A percentile compares a stretch with the other conserved stretches of the same genome.
phyloP scores from a whole-genome alignment of 208 protist species.

The Acanthamoeba healyi region DNA sequence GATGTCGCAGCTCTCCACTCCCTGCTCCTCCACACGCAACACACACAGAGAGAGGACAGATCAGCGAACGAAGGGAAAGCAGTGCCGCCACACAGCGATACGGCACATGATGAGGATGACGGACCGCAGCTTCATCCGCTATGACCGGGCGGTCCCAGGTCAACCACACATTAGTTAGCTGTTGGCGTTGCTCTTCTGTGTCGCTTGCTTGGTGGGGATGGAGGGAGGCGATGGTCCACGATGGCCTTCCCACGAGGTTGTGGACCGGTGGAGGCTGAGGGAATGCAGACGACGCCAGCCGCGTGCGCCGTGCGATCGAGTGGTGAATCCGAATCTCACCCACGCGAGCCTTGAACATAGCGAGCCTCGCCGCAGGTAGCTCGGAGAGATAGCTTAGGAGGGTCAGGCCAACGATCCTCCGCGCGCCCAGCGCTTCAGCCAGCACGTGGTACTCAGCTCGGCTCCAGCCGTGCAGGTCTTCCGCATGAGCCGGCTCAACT shows the following conservation, averaged over 20 bases:
- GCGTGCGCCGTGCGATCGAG: too few species aligned
- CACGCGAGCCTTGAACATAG: neutral
- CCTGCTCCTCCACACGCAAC: neutral
- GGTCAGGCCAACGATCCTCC: neutral
- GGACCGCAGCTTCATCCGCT: neutral
- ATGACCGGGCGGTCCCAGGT: neutral
- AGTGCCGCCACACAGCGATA: too few species aligned
- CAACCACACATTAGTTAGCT: slow-evolving; percentile 1
- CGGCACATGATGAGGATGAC: too few species aligned
- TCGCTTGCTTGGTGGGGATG: too few species aligned
- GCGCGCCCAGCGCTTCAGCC: neutral
- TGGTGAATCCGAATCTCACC: slow-evolving; percentile 32
- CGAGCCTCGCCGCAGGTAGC: neutral
- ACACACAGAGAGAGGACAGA: neutral
- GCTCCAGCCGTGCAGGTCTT: neutral
- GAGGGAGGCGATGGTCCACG: slow-evolving; percentile 33
- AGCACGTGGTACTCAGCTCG: neutral
- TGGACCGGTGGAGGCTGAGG: neutral
- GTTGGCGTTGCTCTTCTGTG: neutral
- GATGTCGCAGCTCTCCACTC: slow-evolving; percentile 53
- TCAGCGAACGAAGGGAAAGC: neutral
- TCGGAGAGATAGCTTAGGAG: neutral
- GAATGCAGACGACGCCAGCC: neutral
- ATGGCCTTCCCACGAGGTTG: neutral
- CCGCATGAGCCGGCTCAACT: neutral